These are phyloP conservation scores for Vitis vinifera DNA, from an alignment of 164 flowering plant genomes.

Conservation along the genomic window ASM3070453v1 NC_081819.1:15364001-15364500, in stretches of 20 bases:
- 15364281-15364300: conserved; percentile 65
- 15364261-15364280: conserved; percentile 8
- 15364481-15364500: conserved; percentile 32
- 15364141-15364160: too few relatives aligned
- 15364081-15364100: too few relatives aligned
- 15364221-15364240: too few relatives aligned
- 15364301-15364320: conserved; percentile 77
- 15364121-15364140: too few relatives aligned
- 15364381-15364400: neutral
- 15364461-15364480: conserved; percentile 19
- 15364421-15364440: conserved; percentile 24
- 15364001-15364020: conserved; percentile 7
- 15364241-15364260: neutral
- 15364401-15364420: neutral
- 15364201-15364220: too few relatives aligned
- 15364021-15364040: neutral
- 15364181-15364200: too few relatives aligned
- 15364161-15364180: too few relatives aligned
- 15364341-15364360: conserved; percentile 29
- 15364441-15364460: conserved; percentile 35
- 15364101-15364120: too few relatives aligned
- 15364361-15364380: neutral
- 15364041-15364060: neutral
- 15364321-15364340: conserved; percentile 38
- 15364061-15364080: too few relatives aligned